A percentile compares a stretch with the other conserved stretches of the same genome.
Conservation (phyloP, 2,329 filamentous ascomycete species). For the Diplodia intermedia region DNA sequence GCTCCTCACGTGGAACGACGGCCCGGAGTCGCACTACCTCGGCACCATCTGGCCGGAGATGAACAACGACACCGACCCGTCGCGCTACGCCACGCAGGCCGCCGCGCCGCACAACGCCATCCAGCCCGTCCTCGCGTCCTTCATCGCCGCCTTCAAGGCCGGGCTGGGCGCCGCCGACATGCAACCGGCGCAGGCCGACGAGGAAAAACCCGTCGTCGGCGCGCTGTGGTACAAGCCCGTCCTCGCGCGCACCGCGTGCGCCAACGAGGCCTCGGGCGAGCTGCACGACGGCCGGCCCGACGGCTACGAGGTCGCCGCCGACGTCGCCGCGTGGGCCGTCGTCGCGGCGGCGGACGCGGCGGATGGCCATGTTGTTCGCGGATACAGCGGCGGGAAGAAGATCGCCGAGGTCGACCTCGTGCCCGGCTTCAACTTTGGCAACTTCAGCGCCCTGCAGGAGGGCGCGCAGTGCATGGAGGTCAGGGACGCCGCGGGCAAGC, state of each 20-base stretch:
- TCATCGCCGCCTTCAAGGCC: slow-evolving; percentile 46
- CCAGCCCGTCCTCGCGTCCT: slow-evolving; percentile 47
- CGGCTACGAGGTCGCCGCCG: slow-evolving; percentile 4
- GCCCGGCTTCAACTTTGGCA: slow-evolving; percentile 3
- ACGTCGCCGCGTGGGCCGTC: slow-evolving; percentile 17
- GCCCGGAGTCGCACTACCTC: slow-evolving; percentile 49
- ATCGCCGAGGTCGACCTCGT: not conserved
- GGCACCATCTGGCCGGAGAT: slow-evolving; percentile 46
- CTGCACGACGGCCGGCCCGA: slow-evolving; percentile 8
- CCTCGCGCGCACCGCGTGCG: not conserved
- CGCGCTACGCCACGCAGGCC: slow-evolving; percentile 40
- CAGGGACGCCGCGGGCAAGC: not conserved
- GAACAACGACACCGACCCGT: slow-evolving; percentile 35
- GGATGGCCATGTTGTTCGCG: not conserved
- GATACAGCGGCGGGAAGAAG: slow-evolving; percentile 10
- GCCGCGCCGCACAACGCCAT: slow-evolving; percentile 43
- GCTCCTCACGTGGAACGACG: slow-evolving; percentile 49
- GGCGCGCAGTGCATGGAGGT: slow-evolving; percentile 17
- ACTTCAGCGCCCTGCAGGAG: not conserved
- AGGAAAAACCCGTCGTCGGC: not conserved
- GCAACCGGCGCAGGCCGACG: not conserved
- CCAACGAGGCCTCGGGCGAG: not conserved
- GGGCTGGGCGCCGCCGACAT: slow-evolving; percentile 23
- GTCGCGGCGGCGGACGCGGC: not conserved
- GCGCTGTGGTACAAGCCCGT: slow-evolving; percentile 22